A percentile compares a stretch with the other conserved stretches of the same genome.
Conservation (phyloP, 2,329 filamentous ascomycete genomes). For the Paecilomyces sp. region DNA sequence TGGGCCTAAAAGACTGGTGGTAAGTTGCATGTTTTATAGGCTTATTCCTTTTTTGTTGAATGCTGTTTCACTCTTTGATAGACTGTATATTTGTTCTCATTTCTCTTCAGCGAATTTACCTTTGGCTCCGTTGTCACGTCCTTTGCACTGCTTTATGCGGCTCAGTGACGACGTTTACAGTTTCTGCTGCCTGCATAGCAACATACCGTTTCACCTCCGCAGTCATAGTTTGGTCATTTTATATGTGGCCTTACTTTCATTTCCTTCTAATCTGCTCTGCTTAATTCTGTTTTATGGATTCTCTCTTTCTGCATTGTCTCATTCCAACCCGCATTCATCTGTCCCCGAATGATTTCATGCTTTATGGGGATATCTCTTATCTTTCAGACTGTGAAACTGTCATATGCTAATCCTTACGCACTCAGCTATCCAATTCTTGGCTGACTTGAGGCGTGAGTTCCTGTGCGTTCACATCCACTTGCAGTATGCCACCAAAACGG, state of each 20-base stretch:
- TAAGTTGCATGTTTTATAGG: not conserved
- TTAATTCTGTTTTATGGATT: not conserved
- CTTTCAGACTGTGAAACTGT: not conserved
- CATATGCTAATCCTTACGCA: not conserved
- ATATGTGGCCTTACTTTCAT: not conserved
- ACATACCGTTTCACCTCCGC: not conserved
- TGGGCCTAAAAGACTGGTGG: not conserved
- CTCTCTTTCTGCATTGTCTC: not conserved
- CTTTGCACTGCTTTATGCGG: not conserved
- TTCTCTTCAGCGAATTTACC: not conserved
- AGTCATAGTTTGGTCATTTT: not conserved
- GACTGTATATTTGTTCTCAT: not conserved
- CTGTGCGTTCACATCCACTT: not conserved
- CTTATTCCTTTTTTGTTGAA: not conserved
- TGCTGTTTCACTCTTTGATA: not conserved
- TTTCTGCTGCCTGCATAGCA: not conserved
- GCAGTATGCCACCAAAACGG: conserved; percentile 16
- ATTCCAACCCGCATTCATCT: not conserved
- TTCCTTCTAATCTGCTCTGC: not conserved
- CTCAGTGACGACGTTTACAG: not conserved
- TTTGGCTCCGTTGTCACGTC: not conserved
- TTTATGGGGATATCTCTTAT: not conserved
- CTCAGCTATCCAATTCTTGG: not conserved
- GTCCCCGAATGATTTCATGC: not conserved
- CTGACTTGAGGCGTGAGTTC: not conserved